Conservation (phyloP, 176 grass and related monocot species). For the Poa annua region DNA sequence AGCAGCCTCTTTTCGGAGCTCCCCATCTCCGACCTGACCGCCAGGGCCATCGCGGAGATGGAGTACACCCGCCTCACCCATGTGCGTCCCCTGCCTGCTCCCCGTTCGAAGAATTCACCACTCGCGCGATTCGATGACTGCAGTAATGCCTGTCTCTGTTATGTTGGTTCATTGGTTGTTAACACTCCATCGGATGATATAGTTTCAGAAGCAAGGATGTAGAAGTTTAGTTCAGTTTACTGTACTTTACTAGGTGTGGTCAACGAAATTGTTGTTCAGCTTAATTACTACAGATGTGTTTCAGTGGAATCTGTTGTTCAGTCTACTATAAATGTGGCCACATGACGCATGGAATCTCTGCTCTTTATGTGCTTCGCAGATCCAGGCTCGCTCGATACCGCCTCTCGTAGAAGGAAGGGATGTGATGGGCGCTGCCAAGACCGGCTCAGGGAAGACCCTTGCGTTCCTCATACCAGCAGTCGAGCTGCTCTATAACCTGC, state of each 20-base stretch:
- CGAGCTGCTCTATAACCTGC: conserved; percentile 55
- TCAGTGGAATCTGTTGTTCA: not conserved
- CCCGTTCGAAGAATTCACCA: not conserved
- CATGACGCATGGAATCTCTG: not conserved
- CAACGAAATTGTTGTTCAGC: not conserved
- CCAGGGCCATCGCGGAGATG: conserved; percentile 70
- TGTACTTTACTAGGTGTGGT: not conserved
- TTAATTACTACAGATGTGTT: not conserved
- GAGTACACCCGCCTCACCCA: conserved; percentile 65
- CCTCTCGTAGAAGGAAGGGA: conserved; percentile 65
- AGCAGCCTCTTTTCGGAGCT: conserved; percentile 63
- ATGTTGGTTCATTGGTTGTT: not conserved
- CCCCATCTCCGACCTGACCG: conserved; percentile 59
- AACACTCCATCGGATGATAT: not conserved
- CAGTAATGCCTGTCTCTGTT: not conserved
- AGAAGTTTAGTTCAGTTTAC: not conserved
- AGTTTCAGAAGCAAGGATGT: not conserved
- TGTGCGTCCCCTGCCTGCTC: conserved; percentile 1
- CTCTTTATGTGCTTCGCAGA: conserved; percentile 47
- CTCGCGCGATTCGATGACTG: not conserved
- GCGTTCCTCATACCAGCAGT: conserved; percentile 72
- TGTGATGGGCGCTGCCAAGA: conserved; percentile 73
- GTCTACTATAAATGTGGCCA: not conserved
- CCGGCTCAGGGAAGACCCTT: conserved; percentile 75
- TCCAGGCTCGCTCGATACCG: conserved; percentile 72